phyloP scores from a whole-genome alignment of 2,329 filamentous ascomycete species.

The Cladosporium sp. region DNA sequence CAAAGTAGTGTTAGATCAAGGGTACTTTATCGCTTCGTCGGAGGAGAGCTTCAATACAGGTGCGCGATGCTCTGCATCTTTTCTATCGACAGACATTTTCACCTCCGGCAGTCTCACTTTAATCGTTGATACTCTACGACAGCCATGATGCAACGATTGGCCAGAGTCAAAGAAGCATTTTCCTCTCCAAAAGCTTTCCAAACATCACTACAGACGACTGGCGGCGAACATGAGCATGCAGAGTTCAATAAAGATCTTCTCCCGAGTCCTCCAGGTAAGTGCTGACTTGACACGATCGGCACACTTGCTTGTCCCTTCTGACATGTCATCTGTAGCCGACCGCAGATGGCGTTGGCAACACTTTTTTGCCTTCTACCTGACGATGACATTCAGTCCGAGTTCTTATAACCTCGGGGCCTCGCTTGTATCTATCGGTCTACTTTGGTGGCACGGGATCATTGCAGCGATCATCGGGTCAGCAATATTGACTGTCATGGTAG shows the following conservation, averaged over 20 bases:
- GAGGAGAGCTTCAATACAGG: not conserved
- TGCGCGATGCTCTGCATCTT: not conserved
- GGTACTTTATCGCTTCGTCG: not conserved
- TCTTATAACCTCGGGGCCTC: slow-evolving; percentile 38
- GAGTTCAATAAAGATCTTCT: slow-evolving; percentile 5
- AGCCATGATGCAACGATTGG: not conserved
- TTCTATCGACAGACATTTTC: not conserved
- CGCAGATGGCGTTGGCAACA: slow-evolving; percentile 35
- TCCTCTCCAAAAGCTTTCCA: not conserved
- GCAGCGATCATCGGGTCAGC: not conserved
- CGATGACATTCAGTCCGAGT: slow-evolving; percentile 32
- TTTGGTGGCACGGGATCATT: slow-evolving; percentile 12
- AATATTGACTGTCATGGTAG: slow-evolving; percentile 31
- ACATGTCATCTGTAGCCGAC: not conserved
- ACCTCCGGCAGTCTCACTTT: not conserved
- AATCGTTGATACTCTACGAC: not conserved
- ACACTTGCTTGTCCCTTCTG: not conserved
- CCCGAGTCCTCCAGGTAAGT: slow-evolving; percentile 1
- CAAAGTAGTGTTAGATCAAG: not conserved
- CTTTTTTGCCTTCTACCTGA: slow-evolving; percentile 37
- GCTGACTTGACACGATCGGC: too few species aligned
- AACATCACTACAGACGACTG: not conserved
- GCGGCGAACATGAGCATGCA: not conserved
- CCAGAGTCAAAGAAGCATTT: not conserved
- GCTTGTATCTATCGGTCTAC: slow-evolving; percentile 35